Base-by-base conservation (phyloP, 805 yeast genomes). In the Brettanomyces naardenensis region DNA sequence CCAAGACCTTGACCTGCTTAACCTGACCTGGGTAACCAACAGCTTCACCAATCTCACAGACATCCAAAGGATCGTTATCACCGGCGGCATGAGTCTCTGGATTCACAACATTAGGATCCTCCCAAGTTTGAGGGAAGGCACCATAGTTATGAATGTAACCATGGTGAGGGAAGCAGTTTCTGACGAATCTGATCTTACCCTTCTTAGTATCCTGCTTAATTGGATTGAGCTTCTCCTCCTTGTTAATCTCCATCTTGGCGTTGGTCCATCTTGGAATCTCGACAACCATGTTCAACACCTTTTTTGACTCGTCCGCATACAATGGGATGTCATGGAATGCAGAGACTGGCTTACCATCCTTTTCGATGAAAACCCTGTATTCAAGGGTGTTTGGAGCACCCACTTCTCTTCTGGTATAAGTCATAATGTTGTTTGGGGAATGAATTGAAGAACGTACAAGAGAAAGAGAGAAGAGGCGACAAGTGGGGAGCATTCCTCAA, bases 251-350 rank as follows among this genome's bases (percentile, higher is more conserved):
- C 63, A 89, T 73, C 72, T 92, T 92, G 48, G 97, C 97, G 62
- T 92, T 92, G 58, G 95, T 75, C 97, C 97, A 90, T 66, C 97
- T 83, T 60, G 98, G 98, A 49, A 92, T 88, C 68, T 92, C 98
- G 46, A 92, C 97, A 53, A 92, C 47, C 60, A 59, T 55, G 74
- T 83, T 84, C 51, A 83, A 71, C 53, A 89, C 75, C 56, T 89
- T 80, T 70, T 85, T 83, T 59, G 85, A 89, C 62, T 87, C 85
- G 66, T 90, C 92, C 54, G 97, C 97, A 57, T 80, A 89, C 62
- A 92, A 74, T 46, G 94, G 92, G 48, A 84, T 78, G 59, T 83
- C 94, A 60, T 92, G 98, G 86, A 90, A 88, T 39, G 97, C 85
- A 46, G 97, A 89, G 46, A 92, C 78, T 52, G 89, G 87, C 69